Evolutionary conservation across 177 flowering plant genomes (phyloP).

Genomic region (Vitis hybrid): DNA sequence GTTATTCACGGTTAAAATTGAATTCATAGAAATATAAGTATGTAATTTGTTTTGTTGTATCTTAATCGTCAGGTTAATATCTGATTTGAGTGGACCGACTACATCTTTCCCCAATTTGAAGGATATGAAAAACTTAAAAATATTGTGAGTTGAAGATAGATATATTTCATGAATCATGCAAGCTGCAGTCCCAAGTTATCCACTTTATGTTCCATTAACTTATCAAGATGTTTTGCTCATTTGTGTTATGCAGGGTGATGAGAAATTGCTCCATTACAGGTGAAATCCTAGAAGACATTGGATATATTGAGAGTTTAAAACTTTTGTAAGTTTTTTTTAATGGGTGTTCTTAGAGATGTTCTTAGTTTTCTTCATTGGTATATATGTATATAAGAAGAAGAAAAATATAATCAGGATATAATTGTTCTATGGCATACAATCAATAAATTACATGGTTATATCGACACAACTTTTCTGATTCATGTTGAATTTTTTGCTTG

Average conservation of each 20-base stretch:
- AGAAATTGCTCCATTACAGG: constrained; percentile 70
- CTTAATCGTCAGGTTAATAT: constrained; percentile 64
- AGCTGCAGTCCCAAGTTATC: not conserved
- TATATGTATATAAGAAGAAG: too few species aligned
- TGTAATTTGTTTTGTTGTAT: constrained; percentile 1
- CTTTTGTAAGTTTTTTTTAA: constrained; percentile 48
- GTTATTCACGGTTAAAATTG: not conserved
- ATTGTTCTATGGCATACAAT: too few species aligned
- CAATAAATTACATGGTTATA: too few species aligned
- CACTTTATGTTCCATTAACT: not conserved
- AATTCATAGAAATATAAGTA: not conserved
- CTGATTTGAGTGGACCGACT: constrained; percentile 61
- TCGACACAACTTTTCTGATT: too few species aligned
- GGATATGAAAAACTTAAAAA: constrained; percentile 31
- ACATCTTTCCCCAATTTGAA: constrained; percentile 56
- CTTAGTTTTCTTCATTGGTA: too few species aligned
- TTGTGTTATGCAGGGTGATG: constrained; percentile 45
- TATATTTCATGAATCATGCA: not conserved
- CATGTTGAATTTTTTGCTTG: constrained; percentile 5
- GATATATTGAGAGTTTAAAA: constrained; percentile 29
- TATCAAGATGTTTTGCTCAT: not conserved
- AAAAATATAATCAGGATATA: too few species aligned
- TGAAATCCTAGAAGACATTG: constrained; percentile 59
- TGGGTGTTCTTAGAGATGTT: too few species aligned
- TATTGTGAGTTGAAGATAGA: constrained; percentile 54